Evolutionary conservation across 2,329 filamentous ascomycete genomes (phyloP).

Genomic region (Curvularia sp.): DNA sequence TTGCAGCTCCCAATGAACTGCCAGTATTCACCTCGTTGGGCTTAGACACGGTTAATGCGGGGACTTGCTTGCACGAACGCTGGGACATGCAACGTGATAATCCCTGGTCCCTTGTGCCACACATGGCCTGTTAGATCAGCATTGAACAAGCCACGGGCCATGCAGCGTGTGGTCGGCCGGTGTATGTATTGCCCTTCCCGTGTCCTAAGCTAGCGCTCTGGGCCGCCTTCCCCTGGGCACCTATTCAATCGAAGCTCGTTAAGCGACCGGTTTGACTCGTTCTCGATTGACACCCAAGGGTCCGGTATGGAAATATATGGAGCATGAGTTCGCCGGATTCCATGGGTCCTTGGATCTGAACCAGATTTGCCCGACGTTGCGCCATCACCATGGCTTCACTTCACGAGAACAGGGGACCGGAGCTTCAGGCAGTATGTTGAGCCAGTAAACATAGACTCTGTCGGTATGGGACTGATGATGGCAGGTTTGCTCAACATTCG

Average conservation of each 20-base stretch:
- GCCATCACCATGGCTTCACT: constrained; percentile 29
- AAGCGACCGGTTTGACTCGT: constrained; percentile 14
- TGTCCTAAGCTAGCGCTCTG: constrained; percentile 8
- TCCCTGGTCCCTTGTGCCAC: background rate
- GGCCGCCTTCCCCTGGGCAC: constrained; percentile 18
- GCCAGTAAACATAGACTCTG: background rate
- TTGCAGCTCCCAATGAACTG: background rate
- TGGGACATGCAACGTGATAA: background rate
- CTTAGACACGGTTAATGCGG: background rate
- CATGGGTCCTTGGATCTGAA: constrained; percentile 22
- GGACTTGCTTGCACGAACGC: background rate
- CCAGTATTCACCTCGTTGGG: constrained; percentile 1
- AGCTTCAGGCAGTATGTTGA: constrained; percentile 40
- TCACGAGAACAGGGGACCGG: constrained; percentile 38
- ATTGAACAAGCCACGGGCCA: constrained; percentile 4
- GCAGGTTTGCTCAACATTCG: constrained; percentile 47
- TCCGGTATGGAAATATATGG: constrained; percentile 23
- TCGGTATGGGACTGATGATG: constrained; percentile 14
- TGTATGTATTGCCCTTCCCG: constrained; percentile 5
- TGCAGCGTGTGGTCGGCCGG: constrained; percentile 8
- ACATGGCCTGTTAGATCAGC: constrained; percentile 8
- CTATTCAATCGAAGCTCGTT: constrained; percentile 15
- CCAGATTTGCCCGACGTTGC: constrained; percentile 17
- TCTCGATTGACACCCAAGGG: constrained; percentile 11
- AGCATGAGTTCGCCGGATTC: constrained; percentile 20